Evolutionary conservation across 164 flowering plant genomes (phyloP), one percentile per base, ranked within the genome.

Genomic region (Houttuynia cordata): DNA sequence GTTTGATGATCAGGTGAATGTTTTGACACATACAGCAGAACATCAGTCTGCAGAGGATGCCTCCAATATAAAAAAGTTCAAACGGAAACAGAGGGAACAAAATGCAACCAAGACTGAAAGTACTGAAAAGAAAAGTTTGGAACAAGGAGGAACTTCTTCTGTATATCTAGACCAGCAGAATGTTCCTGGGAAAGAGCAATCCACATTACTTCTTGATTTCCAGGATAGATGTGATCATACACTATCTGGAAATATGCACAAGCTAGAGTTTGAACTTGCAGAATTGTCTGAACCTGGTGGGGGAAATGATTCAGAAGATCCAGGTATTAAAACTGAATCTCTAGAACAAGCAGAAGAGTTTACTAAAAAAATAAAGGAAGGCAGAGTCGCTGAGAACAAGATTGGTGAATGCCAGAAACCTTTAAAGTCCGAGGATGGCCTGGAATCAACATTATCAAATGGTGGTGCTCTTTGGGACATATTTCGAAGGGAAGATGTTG

Each of bases 381-480:
- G 1, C 23, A 53, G 24, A 60, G n/a, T n/a, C n/a, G n/a, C 57
- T 8, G 40, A 53, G 34, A 51, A 64, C 30, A 23, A 39, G 6
- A 30, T 6, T 30, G 37, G 37, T 30, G 37, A 30, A 30, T 30
- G 4, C 37, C 37, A 2, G 37, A 30, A 30, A 30, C 37, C 37
- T 30, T 6, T 51, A 25, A 41, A 8, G 25, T 55, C 57, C 40
- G 66, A 37, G 0, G 65, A 13, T n/a, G 24, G 53, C n/a, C 73
- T 63, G 52, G 68, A 17, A 10, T 15, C 55, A 10, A 75, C 73
- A 40, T 37, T 42, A 12, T 50, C 51, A 23, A 74, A 64, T 0
- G 81, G 85, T 52, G 87, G 91, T 70, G 91, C 91, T 64, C 70
- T 83, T 0, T 87, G 95, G 95, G 95, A 87, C 60, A 87, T 87